A percentile compares a stretch with the other conserved stretches of the same genome.
phyloP scores from a whole-genome alignment of 2,329 filamentous ascomycete species.

The Trichoderma hamatum region DNA sequence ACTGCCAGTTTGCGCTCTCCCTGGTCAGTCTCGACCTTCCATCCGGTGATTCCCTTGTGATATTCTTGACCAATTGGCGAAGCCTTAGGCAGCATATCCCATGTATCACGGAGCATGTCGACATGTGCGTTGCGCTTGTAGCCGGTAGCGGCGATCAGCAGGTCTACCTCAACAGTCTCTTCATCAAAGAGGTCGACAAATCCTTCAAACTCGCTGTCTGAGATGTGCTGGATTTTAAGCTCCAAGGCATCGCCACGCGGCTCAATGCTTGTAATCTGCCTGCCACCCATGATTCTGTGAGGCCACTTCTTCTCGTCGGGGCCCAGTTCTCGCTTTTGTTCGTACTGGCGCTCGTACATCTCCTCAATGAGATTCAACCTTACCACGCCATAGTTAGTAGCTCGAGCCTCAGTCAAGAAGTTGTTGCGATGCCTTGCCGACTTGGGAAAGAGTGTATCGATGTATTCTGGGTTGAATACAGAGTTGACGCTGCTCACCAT shows the following conservation, averaged over 20 bases:
- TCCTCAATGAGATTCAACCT: conserved; percentile 87
- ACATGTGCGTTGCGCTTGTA: conserved; percentile 81
- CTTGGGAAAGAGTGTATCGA: conserved; percentile 75
- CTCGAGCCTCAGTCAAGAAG: conserved; percentile 69
- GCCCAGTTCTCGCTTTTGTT: conserved; percentile 73
- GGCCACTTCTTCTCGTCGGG: conserved; percentile 75
- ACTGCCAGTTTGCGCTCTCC: conserved; percentile 63
- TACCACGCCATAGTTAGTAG: conserved; percentile 94
- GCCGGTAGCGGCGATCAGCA: conserved; percentile 84
- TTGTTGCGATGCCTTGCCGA: conserved; percentile 63
- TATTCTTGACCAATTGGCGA: conserved; percentile 37
- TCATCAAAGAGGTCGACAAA: conserved; percentile 45
- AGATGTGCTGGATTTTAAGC: conserved; percentile 58
- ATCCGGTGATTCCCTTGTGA: conserved; percentile 44
- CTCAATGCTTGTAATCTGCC: conserved; percentile 67
- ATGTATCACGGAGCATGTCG: conserved; percentile 69
- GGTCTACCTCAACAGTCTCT: conserved; percentile 74
- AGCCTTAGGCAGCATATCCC: conserved; percentile 64
- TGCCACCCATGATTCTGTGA: conserved; percentile 74
- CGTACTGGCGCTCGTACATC: conserved; percentile 85
- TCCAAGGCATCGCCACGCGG: conserved; percentile 55
- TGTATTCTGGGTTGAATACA: conserved; percentile 87
- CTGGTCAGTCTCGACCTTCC: conserved; percentile 45
- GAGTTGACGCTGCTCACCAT: conserved; percentile 77
- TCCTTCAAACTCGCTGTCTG: conserved; percentile 46